phyloP scores from a whole-genome alignment of 192 early-diverging fungal genomes.

The Coemansia sp. region DNA sequence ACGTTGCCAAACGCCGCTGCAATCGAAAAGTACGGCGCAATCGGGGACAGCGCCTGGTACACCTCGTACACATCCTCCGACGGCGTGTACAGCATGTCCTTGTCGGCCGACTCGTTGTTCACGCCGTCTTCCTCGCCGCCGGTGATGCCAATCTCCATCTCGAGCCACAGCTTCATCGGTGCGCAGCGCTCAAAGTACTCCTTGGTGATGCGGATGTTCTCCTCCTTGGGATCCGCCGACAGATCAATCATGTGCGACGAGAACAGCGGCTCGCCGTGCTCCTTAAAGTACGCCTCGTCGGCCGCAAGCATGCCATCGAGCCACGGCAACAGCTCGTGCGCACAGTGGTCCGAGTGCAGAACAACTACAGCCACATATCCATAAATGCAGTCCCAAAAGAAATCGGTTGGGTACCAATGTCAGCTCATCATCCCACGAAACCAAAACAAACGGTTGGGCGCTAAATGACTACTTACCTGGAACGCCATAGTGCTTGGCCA shows the following conservation, averaged over 20 bases:
- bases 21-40: constrained; percentile 91
- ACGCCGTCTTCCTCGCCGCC: constrained; percentile 99
- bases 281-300: constrained; percentile 93
- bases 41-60: constrained; percentile 81
- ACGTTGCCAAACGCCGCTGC: constrained; percentile 96
- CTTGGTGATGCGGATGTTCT: constrained; percentile 88
- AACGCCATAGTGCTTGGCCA: constrained; percentile 84
- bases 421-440: not conserved
- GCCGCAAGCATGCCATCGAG: constrained; percentile 96
- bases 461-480: constrained; percentile 54
- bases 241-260: constrained; percentile 98
- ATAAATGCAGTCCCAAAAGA: not conserved
- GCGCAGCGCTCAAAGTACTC: constrained; percentile 93
- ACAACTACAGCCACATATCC: constrained; percentile 45
- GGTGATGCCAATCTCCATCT: constrained; percentile 99
- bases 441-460: not conserved
- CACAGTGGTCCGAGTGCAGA: constrained; percentile 95
- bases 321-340: constrained; percentile 95
- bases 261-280: constrained; percentile 92
- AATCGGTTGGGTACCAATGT: not conserved
- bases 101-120: constrained; percentile 91
- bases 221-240: constrained; percentile 88
- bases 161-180: constrained; percentile 81
- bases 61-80: constrained; percentile 96
- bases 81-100: constrained; percentile 88